Evolutionary conservation across 768 basidiomycete genomes (phyloP).

Genomic region (Termitomyces sp.): DNA sequence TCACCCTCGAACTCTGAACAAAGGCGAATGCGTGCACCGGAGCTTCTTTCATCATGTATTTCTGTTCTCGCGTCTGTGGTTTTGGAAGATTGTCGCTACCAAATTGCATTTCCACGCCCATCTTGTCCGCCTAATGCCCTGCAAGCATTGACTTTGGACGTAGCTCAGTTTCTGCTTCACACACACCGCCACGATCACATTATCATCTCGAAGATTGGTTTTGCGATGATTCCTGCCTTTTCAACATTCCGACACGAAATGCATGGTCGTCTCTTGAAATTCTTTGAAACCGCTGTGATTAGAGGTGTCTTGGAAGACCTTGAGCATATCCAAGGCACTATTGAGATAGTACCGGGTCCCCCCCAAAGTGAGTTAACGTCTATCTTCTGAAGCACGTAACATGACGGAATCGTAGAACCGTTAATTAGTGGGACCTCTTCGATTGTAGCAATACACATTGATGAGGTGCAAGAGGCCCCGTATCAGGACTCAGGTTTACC

Average conservation of each 20-base stretch:
- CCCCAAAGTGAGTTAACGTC: conserved; percentile 4
- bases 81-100: conserved; percentile 68
- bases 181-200: conserved; percentile 45
- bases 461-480: conserved; percentile 36
- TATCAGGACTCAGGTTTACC: conserved; percentile 2
- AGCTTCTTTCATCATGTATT: conserved; percentile 55
- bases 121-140: conserved; percentile 68
- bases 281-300: conserved; percentile 63
- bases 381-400: neutral
- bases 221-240: conserved; percentile 72
- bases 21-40: conserved; percentile 33
- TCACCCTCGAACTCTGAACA: conserved; percentile 42
- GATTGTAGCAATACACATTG: conserved; percentile 57
- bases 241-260: conserved; percentile 60
- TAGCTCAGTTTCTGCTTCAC: conserved; percentile 62
- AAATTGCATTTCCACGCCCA: conserved; percentile 52
- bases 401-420: conserved; percentile 1
- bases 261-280: conserved; percentile 55
- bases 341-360: conserved; percentile 2
- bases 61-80: conserved; percentile 59
- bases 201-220: conserved; percentile 54
- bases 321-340: conserved; percentile 26
- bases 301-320: conserved; percentile 48
- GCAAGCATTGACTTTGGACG: conserved; percentile 67
- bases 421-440: conserved; percentile 23